These are phyloP conservation scores for Plasmodium gonderi DNA, from an alignment of 169 alveolate species.

Conservation along the genomic window DNA sequence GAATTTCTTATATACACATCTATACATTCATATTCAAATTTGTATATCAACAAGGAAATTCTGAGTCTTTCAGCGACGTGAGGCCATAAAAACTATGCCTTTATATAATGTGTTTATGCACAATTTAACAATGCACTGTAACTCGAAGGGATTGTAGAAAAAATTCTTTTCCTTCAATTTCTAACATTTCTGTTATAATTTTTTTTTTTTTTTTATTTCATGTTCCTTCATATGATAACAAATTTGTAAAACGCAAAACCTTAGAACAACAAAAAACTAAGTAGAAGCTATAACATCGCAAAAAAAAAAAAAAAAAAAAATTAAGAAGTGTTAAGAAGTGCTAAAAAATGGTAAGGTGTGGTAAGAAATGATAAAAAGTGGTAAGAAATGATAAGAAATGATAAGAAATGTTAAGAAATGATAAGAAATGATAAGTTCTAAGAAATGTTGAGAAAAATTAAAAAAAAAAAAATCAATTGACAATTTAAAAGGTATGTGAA, in stretches of 20 bases:
- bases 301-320: not conserved
- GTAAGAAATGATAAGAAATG: not conserved
- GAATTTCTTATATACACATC: too few relatives aligned
- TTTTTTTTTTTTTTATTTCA: not conserved
- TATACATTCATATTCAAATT: not conserved
- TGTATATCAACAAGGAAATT: not conserved
- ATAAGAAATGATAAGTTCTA: not conserved
- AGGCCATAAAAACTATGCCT: not conserved
- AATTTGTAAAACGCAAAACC: constrained; percentile 1
- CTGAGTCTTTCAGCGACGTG: not conserved
- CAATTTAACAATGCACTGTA: not conserved
- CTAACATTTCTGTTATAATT: not conserved
- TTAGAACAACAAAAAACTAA: not conserved
- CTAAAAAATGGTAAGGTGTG: not conserved
- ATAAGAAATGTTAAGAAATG: not conserved
- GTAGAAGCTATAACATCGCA: not conserved
- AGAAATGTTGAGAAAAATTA: not conserved
- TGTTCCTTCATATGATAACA: not conserved
- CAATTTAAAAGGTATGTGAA: constrained; percentile 13
- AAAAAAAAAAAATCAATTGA: constrained; percentile 28
- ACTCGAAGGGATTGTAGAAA: not conserved
- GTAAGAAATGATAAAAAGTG: not conserved
- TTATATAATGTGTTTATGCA: not conserved
- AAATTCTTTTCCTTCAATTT: not conserved
- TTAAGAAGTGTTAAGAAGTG: not conserved